Conservation (phyloP, 1,284 basidiomycete genomes). For the Puccinia polysora region DNA sequence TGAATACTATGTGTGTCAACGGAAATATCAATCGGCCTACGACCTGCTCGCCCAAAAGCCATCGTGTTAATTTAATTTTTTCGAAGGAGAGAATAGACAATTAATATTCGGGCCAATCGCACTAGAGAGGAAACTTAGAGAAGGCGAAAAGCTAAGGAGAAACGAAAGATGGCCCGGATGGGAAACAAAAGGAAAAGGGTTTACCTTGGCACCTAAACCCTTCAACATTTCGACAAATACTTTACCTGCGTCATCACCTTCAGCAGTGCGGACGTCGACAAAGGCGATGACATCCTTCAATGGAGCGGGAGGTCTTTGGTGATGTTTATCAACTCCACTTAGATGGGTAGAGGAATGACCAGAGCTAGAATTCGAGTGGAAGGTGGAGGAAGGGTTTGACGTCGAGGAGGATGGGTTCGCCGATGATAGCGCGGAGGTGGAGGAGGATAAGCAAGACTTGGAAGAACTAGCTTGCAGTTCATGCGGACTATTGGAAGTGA, state of each 20-base stretch:
- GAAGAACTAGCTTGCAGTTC: neutral
- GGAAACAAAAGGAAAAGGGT: conserved; percentile 49
- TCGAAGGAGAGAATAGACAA: neutral
- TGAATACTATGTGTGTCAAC: conserved; percentile 84
- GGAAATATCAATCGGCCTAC: conserved; percentile 55
- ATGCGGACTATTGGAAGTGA: neutral
- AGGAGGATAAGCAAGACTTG: neutral
- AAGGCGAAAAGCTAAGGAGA: conserved; percentile 14
- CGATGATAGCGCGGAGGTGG: neutral
- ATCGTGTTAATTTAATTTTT: neutral
- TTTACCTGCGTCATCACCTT: conserved; percentile 76
- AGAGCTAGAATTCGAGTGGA: neutral
- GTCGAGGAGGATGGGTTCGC: neutral
- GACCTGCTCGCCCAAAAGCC: conserved; percentile 60
- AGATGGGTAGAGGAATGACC: neutral
- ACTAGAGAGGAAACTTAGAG: conserved; percentile 1
- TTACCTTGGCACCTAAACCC: conserved; percentile 73
- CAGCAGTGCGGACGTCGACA: conserved; percentile 79
- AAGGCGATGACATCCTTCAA: conserved; percentile 75
- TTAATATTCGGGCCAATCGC: neutral
- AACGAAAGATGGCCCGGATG: neutral
- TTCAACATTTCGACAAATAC: conserved; percentile 79
- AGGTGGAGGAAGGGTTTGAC: neutral
- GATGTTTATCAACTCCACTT: neutral
- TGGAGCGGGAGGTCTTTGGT: conserved; percentile 27